These are phyloP conservation scores for Fusarium oxysporum DNA, from an alignment of 2,329 filamentous ascomycete species.

Conservation along the genomic window DNA sequence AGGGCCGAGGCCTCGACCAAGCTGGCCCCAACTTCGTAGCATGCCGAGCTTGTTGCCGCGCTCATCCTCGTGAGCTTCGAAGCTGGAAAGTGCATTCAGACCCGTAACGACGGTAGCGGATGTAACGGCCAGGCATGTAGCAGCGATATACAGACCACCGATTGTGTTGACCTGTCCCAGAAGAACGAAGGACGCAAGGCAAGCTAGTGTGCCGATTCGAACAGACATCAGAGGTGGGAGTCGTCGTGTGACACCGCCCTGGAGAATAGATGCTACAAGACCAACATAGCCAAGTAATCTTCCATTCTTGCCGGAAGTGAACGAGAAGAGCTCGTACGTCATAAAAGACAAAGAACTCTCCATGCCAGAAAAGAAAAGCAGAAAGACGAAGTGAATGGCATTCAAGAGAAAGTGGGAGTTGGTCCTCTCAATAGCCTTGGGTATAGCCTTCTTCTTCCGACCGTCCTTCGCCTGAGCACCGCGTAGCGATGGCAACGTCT, in stretches of 20 bases:
- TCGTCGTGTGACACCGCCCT: slow-evolving; percentile 89
- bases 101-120: slow-evolving; percentile 96
- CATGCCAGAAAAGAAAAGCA: slow-evolving; percentile 98
- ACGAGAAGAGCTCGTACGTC: slow-evolving; percentile 93
- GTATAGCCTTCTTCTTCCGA: slow-evolving; percentile 32
- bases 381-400: slow-evolving; percentile 86
- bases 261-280: slow-evolving; percentile 89
- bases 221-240: slow-evolving; percentile 85
- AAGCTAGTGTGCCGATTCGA: slow-evolving; percentile 80
- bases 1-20: slow-evolving; percentile 87
- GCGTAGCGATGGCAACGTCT: slow-evolving; percentile 78
- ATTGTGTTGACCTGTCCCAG: slow-evolving; percentile 78
- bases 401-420: slow-evolving; percentile 90
- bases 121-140: slow-evolving; percentile 86
- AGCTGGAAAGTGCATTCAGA: slow-evolving; percentile 89
- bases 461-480: slow-evolving; percentile 44
- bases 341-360: slow-evolving; percentile 98
- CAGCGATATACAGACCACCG: slow-evolving; percentile 80
- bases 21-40: slow-evolving; percentile 84
- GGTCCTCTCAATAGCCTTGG: slow-evolving; percentile 64
- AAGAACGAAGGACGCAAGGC: slow-evolving; percentile 82
- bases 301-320: slow-evolving; percentile 83
- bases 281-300: slow-evolving; percentile 91
- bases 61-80: slow-evolving; percentile 84
- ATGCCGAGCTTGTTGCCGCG: slow-evolving; percentile 88